These are phyloP conservation scores for Acanthamoeba culbertsoni DNA, from an alignment of 208 protist species.

Conservation along the genomic window DNA sequence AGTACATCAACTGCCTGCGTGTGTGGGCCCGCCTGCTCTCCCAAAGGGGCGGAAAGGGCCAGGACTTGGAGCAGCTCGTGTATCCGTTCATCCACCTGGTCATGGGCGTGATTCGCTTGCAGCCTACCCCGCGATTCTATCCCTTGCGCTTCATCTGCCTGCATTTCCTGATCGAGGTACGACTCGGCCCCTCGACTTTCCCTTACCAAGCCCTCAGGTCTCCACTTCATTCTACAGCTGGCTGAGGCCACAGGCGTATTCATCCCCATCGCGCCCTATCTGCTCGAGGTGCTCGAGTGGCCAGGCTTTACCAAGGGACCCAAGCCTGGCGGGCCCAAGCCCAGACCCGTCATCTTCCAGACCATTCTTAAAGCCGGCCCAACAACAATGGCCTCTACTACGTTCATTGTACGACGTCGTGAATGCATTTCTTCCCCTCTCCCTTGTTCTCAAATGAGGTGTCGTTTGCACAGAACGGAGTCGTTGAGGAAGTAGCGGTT, in stretches of 20 bases:
- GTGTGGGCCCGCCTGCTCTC: conserved; percentile 92
- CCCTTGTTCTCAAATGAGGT: not conserved
- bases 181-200: not conserved
- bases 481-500: conserved; percentile 48
- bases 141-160: conserved; percentile 94
- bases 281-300: conserved; percentile 89
- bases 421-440: not conserved
- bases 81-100: conserved; percentile 94
- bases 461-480: conserved; percentile 52
- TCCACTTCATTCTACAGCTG: conserved; percentile 77
- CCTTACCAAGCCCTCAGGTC: not conserved
- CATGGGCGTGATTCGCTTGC: conserved; percentile 78
- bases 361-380: conserved; percentile 52
- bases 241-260: conserved; percentile 87
- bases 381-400: conserved; percentile 49
- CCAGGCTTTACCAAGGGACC: conserved; percentile 66
- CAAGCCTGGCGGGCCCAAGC: conserved; percentile 34
- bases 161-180: conserved; percentile 86
- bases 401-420: conserved; percentile 21
- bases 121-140: conserved; percentile 92
- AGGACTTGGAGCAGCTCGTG: conserved; percentile 77
- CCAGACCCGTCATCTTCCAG: not conserved
- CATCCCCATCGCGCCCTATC: conserved; percentile 91
- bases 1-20: conserved; percentile 92
- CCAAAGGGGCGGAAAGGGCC: conserved; percentile 11